These are phyloP conservation scores for Leucoagaricus sp. DNA, from an alignment of 1,284 basidiomycete genomes.

Conservation along the genomic window DNA sequence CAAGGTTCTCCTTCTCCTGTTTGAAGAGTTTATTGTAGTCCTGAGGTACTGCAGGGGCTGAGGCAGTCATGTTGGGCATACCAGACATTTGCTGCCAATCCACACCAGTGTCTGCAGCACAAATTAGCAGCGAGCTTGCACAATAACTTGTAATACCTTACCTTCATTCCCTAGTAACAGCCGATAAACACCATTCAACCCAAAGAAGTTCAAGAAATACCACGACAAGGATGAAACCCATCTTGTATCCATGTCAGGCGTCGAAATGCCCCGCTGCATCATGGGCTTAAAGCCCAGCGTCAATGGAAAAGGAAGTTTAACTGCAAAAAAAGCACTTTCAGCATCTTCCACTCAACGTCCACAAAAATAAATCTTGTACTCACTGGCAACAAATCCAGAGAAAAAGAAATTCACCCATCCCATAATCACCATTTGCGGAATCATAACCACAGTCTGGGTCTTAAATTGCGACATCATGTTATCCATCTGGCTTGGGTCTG, in stretches of 20 bases:
- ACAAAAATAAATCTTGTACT: too few relatives aligned
- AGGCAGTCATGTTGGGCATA: conserved; percentile 63
- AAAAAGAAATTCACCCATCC: conserved; percentile 99
- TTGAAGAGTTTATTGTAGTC: conserved; percentile 92
- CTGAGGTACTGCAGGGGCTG: conserved; percentile 63
- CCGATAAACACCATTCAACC: conserved; percentile 93
- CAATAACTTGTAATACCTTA: conserved; percentile 41
- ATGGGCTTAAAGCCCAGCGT: conserved; percentile 99
- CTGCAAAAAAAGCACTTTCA: conserved; percentile 52
- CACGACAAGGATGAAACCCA: conserved; percentile 99
- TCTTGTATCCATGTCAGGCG: conserved; percentile 95
- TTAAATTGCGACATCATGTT: conserved; percentile 99
- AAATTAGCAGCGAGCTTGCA: neutral
- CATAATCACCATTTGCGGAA: conserved; percentile 99
- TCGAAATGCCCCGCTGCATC: conserved; percentile 95
- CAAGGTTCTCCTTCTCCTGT: conserved; percentile 91
- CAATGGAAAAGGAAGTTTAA: conserved; percentile 96
- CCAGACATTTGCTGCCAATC: conserved; percentile 67
- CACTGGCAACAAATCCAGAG: conserved; percentile 96
- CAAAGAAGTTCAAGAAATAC: conserved; percentile 99
- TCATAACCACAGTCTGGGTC: conserved; percentile 98
- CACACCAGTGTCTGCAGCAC: conserved; percentile 13
- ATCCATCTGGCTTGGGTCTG: conserved; percentile 92
- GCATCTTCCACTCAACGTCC: too few relatives aligned
- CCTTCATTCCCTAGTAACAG: conserved; percentile 90